Evolutionary conservation across 345 rosid genomes (phyloP).

Genomic region (Hypericum perforatum): DNA sequence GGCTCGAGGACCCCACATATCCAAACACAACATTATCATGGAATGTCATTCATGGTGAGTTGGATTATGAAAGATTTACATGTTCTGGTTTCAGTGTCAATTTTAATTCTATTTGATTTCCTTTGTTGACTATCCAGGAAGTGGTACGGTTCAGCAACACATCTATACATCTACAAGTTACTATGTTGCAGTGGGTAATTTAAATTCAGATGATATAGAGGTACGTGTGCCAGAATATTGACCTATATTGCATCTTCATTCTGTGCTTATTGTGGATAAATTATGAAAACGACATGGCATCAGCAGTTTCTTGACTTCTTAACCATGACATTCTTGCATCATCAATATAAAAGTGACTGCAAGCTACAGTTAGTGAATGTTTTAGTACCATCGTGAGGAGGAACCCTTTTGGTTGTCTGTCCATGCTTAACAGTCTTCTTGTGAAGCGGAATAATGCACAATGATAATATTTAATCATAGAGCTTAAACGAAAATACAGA

Average conservation of each 20-base stretch:
- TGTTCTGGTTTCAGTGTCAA: conserved; percentile 4
- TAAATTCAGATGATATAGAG: conserved; percentile 62
- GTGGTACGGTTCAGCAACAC: conserved; percentile 47
- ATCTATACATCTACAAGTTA: conserved; percentile 63
- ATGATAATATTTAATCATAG: too few species aligned
- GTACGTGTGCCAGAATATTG: conserved; percentile 27
- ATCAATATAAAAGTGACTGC: too few species aligned
- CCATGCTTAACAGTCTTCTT: too few species aligned
- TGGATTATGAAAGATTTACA: conserved; percentile 6
- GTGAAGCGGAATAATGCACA: too few species aligned
- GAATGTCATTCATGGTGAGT: conserved; percentile 65
- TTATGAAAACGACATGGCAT: too few species aligned
- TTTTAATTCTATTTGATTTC: conserved; percentile 13
- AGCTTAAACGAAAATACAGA: too few species aligned
- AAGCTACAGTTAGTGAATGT: too few species aligned
- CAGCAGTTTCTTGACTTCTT: too few species aligned
- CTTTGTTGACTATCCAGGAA: conserved; percentile 34
- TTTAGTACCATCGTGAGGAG: too few species aligned
- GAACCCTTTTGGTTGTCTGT: too few species aligned
- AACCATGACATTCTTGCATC: too few species aligned
- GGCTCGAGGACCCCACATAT: conserved; percentile 80
- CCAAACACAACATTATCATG: conserved; percentile 77
- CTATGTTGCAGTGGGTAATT: conserved; percentile 71
- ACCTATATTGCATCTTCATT: background rate
- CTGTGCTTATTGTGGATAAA: too few species aligned